Evolutionary conservation across 1,284 basidiomycete genomes (phyloP), one percentile per base, ranked within the genome.

Genomic region (Malassezia equina): DNA sequence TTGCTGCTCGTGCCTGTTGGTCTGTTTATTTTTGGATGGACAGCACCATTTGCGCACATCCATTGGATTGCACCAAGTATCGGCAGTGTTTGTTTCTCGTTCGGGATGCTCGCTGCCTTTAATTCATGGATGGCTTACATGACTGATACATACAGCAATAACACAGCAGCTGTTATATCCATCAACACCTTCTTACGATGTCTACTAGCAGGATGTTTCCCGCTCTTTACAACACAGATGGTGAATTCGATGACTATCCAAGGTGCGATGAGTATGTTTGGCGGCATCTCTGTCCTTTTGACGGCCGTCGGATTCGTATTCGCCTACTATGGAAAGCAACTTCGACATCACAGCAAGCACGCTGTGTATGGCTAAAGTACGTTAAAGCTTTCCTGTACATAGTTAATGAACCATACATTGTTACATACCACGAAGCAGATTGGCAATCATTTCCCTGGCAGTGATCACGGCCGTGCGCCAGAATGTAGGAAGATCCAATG

Each of bases 401-500:
- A 56, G 32, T 28, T 44, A 44, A 19, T 13, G 28, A 13, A 39
- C 11, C 4, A 7, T 21, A 15, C 23, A 8, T 23, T 21, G 27
- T 40, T 31, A 51, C 40, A 17, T 51, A 43, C 63, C 63, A 9
- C 32, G 47, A 42, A 69, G 51, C 23, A 73, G 46, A 48, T 73
- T 73, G 5, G 58, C 58, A 12, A 70, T 39, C 69, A 73, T 73
- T 58, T 73, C 71, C 4, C 71, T 56, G 7, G 52, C 90, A 0
- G 90, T 90, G 63, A 94, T 82, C 45, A 83, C 78, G 4, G 80
- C 78, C 0, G 91, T 96, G 64, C 84, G 79, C 73, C 83, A 90
- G 56, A 96, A 78, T 0, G 90, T 88, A 9, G 81, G 81, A 49
- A 89, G 64, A 76, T 98, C 93, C 17, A 96, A 81, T 2, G 93